Percentiles rank a stretch among this genome's conserved stretches.
phyloP scores from a whole-genome alignment of 805 yeast species.

The Metschnikowia borealis region DNA sequence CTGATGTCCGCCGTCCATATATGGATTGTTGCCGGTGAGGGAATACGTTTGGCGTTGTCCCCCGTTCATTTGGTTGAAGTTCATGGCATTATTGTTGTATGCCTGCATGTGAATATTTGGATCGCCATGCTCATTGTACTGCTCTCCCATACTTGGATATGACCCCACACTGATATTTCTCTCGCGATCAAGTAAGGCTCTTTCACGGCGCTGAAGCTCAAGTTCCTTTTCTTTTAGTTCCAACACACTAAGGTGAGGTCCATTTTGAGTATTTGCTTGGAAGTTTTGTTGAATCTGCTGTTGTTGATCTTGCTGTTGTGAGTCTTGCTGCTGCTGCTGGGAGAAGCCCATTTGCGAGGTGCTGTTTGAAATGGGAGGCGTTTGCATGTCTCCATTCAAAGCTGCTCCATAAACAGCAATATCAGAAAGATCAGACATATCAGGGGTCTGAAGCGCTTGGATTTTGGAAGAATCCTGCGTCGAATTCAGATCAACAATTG shows the following conservation, averaged over 20 bases:
- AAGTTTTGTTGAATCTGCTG: not conserved
- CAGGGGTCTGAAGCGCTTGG: slow-evolving; percentile 16
- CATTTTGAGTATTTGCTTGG: not conserved
- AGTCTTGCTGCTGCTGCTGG: not conserved
- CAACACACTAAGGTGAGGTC: not conserved
- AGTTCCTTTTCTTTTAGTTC: slow-evolving; percentile 18
- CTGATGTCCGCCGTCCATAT: slow-evolving; percentile 25
- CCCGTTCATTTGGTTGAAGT: not conserved
- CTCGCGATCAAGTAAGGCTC: slow-evolving; percentile 20
- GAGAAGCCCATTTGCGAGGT: slow-evolving; percentile 2
- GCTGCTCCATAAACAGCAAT: slow-evolving; percentile 36
- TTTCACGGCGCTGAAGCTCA: slow-evolving; percentile 26
- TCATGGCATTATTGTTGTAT: not conserved
- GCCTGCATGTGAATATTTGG: not conserved
- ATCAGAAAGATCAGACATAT: slow-evolving; percentile 34
- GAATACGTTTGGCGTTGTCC: slow-evolving; percentile 8
- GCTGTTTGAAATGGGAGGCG: not conserved
- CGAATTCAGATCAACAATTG: not conserved
- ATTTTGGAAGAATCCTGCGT: not conserved
- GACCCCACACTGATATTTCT: slow-evolving; percentile 7
- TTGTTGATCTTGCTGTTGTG: not conserved
- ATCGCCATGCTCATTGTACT: not conserved
- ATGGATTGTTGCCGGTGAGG: slow-evolving; percentile 11
- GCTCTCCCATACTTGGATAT: not conserved
- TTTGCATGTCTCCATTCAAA: slow-evolving; percentile 26